Conservation (phyloP, 352 stramenopile genomes). For the Elongisporangium undulatum region DNA sequence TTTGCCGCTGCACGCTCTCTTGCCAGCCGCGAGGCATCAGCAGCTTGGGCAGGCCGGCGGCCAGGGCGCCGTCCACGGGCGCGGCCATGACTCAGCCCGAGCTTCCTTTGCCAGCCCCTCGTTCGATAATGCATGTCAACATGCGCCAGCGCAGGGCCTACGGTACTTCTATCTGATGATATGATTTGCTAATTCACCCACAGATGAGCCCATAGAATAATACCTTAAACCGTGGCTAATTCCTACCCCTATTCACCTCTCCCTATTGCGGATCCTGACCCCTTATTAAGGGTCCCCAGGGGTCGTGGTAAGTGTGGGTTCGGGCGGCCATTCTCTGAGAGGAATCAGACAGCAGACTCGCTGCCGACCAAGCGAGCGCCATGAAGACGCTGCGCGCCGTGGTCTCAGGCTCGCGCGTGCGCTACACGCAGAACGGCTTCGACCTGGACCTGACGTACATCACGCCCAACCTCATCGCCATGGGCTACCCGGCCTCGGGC, state of each 20-base stretch:
- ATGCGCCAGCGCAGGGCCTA: background rate
- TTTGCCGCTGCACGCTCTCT: background rate
- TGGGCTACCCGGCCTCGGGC: conserved; percentile 77
- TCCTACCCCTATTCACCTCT: too few relatives aligned
- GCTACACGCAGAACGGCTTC: conserved; percentile 80
- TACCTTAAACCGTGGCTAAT: too few relatives aligned
- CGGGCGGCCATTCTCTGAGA: background rate
- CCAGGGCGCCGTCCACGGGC: background rate
- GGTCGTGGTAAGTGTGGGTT: background rate
- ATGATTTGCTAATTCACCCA: background rate
- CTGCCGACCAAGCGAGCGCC: background rate
- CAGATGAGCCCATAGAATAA: background rate
- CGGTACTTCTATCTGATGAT: background rate
- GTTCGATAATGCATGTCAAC: background rate
- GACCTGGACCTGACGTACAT: conserved; percentile 87
- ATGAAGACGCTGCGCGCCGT: conserved; percentile 80
- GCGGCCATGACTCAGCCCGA: background rate
- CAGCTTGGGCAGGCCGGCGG: background rate
- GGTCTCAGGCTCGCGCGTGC: conserved; percentile 78
- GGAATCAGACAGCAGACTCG: background rate
- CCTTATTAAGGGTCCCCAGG: background rate
- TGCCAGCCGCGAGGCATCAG: background rate
- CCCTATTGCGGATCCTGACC: background rate
- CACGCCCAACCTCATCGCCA: conserved; percentile 70
- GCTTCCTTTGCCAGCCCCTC: background rate